phyloP scores from a whole-genome alignment of 768 basidiomycete genomes.

The Suillus weaverae region DNA sequence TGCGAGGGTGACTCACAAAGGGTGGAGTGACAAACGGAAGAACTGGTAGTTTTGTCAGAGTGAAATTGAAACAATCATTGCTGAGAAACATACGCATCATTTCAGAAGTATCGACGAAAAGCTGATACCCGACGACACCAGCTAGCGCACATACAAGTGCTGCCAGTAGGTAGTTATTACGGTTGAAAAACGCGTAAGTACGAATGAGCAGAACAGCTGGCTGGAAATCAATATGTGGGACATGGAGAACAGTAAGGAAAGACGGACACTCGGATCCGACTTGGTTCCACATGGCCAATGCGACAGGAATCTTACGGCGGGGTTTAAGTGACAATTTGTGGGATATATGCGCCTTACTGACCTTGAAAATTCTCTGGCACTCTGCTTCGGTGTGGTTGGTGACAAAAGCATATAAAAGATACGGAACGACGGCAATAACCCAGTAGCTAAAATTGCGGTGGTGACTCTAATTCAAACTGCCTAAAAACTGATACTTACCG shows the following conservation, averaged over 20 bases:
- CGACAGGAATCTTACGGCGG: constrained; percentile 64
- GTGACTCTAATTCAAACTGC: constrained; percentile 4
- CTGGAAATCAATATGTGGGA: constrained; percentile 10
- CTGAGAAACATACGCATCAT: constrained; percentile 60
- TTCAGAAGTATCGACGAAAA: constrained; percentile 75
- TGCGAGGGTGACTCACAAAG: constrained; percentile 42
- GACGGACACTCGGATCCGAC: constrained; percentile 73
- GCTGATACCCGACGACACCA: constrained; percentile 78
- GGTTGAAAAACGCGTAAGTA: constrained; percentile 85
- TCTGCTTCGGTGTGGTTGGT: constrained; percentile 62
- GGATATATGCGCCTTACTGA: constrained; percentile 20
- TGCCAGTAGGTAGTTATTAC: constrained; percentile 65
- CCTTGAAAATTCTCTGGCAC: constrained; percentile 73
- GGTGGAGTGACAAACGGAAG: constrained; percentile 66
- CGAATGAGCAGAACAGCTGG: constrained; percentile 77
- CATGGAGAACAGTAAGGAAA: neutral
- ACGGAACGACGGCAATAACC: constrained; percentile 80
- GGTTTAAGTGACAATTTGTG: neutral
- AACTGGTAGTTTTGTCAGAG: constrained; percentile 39
- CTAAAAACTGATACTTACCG: constrained; percentile 48
- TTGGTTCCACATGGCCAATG: constrained; percentile 86
- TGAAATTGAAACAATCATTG: neutral
- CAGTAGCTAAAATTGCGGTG: constrained; percentile 56
- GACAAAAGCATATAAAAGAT: constrained; percentile 75
- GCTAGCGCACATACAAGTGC: constrained; percentile 65